Evolutionary conservation across 306 rosid genomes (phyloP), one percentile per base, ranked within the genome.

Genomic region (Amphicarpaea edgeworthii): DNA sequence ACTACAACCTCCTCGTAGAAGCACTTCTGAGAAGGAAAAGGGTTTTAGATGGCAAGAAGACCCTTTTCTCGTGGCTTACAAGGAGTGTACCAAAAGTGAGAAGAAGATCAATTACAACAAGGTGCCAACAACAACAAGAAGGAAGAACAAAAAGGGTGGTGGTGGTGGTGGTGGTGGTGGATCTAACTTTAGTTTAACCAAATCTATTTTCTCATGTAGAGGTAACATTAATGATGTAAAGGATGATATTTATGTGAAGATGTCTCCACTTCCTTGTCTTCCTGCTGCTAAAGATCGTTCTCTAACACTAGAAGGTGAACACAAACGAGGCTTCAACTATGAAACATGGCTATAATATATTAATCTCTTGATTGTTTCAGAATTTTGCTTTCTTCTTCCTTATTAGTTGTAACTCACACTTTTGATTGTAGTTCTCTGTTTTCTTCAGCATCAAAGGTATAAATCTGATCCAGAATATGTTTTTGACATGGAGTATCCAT

Each of bases 21-120:
- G 91, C 82, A 28, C 46, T 67, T 93, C 93, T 0, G 80, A 75
- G 42, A 93, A 91, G 83, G 80, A 75, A 23, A 93, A 91, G 81
- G 89, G 89, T 4, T 61, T 76, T 3, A 74, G 72, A 43, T 72
- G 83, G 81, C 85, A 90, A 24, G 85, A 88, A 21, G 98, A 94
- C 77, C 98, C 98, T 71, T 94, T 94, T 81, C 91, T 91, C 40
- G 53, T 85, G 61, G 98, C 98, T 1, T 90, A 78, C 82, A 91
- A 87, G 61, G 89, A 90, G 79, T 90, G 97, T 72, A 85, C 94
- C 38, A 91, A 87, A 68, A 83, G 68, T 50, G 81, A 78, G 16
- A 84, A 80, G 45, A 76, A n/a, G n/a, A n/a, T n/a, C n/a, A n/a
- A n/a, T n/a, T n/a, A 20, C 50, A 79, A 55, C 21, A 85, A 76